A percentile compares a stretch with the other conserved stretches of the same genome.
phyloP scores from a whole-genome alignment of 805 yeast genomes.

The Geotrichum ghanense region DNA sequence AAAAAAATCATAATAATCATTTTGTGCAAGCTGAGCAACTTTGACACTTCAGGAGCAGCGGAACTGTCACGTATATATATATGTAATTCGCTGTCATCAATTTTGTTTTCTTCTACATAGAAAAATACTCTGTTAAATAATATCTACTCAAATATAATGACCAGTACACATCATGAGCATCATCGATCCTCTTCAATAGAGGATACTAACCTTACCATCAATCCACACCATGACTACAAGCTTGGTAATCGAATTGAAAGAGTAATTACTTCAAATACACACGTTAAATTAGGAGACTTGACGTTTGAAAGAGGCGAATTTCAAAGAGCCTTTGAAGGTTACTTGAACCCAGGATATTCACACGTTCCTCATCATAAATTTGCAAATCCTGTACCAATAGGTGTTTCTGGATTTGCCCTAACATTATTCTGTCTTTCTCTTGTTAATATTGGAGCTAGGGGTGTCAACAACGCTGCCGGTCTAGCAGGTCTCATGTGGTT shows the following conservation, averaged over 20 bases:
- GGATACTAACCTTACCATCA: neutral
- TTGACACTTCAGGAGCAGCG: too few species aligned
- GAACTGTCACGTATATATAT: too few species aligned
- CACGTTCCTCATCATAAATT: constrained; percentile 37
- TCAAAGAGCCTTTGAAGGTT: constrained; percentile 55
- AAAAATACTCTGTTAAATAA: too few species aligned
- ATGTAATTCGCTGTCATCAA: too few species aligned
- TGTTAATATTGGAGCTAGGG: constrained; percentile 44
- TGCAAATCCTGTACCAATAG: constrained; percentile 57
- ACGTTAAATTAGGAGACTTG: constrained; percentile 29
- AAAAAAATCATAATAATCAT: too few species aligned
- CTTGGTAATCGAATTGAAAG: neutral
- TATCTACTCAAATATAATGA: too few species aligned
- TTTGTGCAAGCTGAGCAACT: too few species aligned
- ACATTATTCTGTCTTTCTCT: constrained; percentile 49
- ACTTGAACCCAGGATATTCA: constrained; percentile 33
- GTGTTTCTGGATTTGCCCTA: constrained; percentile 47
- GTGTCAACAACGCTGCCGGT: constrained; percentile 40
- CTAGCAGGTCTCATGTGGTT: constrained; percentile 54
- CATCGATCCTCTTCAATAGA: neutral
- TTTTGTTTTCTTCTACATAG: too few species aligned
- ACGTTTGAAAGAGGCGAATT: constrained; percentile 42
- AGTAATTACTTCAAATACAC: neutral
- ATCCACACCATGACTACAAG: constrained; percentile 1
- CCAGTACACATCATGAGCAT: too few species aligned